Evolutionary conservation across 73 alveolate species (phyloP).

Genomic region (Stentor coeruleus): DNA sequence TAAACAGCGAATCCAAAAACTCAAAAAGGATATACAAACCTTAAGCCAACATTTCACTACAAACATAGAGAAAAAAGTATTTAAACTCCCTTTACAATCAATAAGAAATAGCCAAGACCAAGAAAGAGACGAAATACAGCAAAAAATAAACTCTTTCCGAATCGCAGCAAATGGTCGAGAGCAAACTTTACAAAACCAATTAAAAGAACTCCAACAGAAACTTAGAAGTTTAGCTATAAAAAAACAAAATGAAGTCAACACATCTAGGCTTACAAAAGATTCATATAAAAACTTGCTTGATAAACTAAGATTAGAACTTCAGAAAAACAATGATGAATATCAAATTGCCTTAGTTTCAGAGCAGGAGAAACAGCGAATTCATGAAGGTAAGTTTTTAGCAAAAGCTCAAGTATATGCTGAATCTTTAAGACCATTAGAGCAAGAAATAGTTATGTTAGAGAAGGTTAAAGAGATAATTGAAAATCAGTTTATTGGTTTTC

Average conservation of each 20-base stretch:
- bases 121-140: conserved; percentile 17
- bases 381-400: not conserved
- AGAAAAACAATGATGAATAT: not conserved
- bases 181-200: not conserved
- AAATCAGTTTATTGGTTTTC: not conserved
- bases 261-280: not conserved
- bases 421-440: not conserved
- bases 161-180: not conserved
- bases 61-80: not conserved
- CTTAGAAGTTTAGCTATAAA: not conserved
- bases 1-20: conserved; percentile 6
- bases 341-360: not conserved
- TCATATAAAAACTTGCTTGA: not conserved
- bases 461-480: not conserved
- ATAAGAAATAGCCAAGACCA: not conserved
- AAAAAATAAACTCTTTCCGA: not conserved
- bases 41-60: not conserved
- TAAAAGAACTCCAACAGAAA: not conserved
- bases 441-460: not conserved
- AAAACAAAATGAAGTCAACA: conserved; percentile 13
- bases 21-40: conserved; percentile 4
- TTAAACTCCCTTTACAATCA: not conserved
- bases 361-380: not conserved
- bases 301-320: not conserved
- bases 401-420: not conserved